Evolutionary conservation across 352 stramenopile species (phyloP).

Genomic region (Aphanomyces stellatus): DNA sequence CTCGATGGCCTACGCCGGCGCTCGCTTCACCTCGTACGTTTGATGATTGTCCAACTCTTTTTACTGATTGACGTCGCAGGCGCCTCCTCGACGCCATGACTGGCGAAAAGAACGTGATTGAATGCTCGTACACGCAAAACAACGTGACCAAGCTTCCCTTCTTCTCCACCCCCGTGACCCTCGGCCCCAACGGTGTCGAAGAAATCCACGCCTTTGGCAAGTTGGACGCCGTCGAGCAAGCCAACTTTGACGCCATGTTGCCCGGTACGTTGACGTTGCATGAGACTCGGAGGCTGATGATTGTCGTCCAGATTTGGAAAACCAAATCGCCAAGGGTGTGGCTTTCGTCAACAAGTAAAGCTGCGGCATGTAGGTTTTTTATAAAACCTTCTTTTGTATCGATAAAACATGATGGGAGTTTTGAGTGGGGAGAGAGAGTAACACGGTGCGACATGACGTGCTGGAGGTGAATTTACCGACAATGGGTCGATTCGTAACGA

Average conservation of each 20-base stretch:
- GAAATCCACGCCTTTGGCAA: conserved; percentile 91
- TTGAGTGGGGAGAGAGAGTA: neutral
- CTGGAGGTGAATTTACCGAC: no score
- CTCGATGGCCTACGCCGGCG: conserved; percentile 98
- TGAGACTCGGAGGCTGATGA: no score
- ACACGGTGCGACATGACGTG: no score
- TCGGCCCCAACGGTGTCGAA: conserved; percentile 95
- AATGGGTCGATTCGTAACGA: no score
- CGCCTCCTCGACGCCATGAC: conserved; percentile 92
- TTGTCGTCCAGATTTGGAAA: conserved; percentile 40
- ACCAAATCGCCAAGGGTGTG: conserved; percentile 84
- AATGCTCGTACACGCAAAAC: conserved; percentile 98
- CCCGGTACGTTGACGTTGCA: conserved; percentile 20
- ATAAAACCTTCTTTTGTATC: neutral
- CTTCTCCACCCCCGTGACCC: conserved; percentile 93
- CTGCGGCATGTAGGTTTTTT: neutral
- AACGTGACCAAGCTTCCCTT: conserved; percentile 91
- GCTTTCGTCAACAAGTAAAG: conserved; percentile 68
- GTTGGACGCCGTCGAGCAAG: conserved; percentile 71
- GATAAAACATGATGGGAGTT: neutral
- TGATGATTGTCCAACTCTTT: neutral
- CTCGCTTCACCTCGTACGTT: conserved; percentile 80
- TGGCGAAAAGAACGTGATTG: conserved; percentile 90
- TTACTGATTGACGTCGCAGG: neutral
- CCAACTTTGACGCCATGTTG: conserved; percentile 87